Conservation (phyloP, 2,329 filamentous ascomycete genomes). For the Huntiella moniliformis region DNA sequence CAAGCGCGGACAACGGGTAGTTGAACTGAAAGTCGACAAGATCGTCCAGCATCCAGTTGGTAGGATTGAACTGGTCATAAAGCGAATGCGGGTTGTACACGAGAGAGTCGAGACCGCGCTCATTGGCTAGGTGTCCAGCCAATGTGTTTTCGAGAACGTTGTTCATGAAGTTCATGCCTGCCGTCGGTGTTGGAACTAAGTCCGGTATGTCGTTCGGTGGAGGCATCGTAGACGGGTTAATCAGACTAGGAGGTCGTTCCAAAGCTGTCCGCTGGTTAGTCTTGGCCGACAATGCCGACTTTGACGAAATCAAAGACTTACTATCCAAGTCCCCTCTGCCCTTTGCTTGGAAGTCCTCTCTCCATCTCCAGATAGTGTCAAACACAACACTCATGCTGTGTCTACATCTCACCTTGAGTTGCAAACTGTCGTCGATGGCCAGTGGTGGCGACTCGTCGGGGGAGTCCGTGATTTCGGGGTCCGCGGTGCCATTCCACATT, state of each 20-base stretch:
- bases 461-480: constrained; percentile 25
- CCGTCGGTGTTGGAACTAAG: constrained; percentile 29
- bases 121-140: constrained; percentile 22
- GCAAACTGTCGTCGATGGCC: constrained; percentile 49
- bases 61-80: constrained; percentile 78
- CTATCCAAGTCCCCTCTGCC: constrained; percentile 53
- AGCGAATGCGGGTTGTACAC: constrained; percentile 45
- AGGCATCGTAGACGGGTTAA: constrained; percentile 21
- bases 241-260: constrained; percentile 23
- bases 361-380: constrained; percentile 72
- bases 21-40: constrained; percentile 62
- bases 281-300: background rate
- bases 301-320: constrained; percentile 24
- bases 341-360: constrained; percentile 57
- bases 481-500: constrained; percentile 56
- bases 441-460: constrained; percentile 30
- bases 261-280: constrained; percentile 73
- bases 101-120: constrained; percentile 29
- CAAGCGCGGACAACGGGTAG: constrained; percentile 32
- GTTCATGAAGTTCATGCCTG: constrained; percentile 28
- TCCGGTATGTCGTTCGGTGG: constrained; percentile 51
- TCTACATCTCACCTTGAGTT: constrained; percentile 64
- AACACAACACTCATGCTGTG: constrained; percentile 77
- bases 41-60: constrained; percentile 86
- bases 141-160: constrained; percentile 34